Evolutionary conservation across 164 flowering plant species (phyloP), one percentile per base, ranked within the genome.

Genomic region (Vitis rotundifolia): DNA sequence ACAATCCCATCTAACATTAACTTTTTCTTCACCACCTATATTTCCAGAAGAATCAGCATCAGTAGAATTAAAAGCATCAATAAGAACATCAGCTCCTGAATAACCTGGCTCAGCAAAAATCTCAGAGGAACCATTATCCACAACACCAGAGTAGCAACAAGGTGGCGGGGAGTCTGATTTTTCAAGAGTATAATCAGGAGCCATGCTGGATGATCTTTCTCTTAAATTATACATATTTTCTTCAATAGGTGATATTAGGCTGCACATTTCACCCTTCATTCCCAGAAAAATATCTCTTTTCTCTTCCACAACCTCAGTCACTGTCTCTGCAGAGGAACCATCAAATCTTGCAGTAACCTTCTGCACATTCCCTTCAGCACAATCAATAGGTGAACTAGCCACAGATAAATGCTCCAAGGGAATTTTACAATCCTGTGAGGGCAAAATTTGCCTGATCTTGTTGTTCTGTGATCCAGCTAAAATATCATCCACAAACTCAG

Each of bases 11-110:
- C 66, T 2, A 47, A 18, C 68, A 59, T 60, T 61, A 61, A 71
- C 73, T 51, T 64, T 75, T 59, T 69, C 81, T 69, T 68, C 84
- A 54, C 48, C 44, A 51, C 59, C 70, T 44, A 47, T 60, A 54
- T 58, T 75, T 49, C 28, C 71, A 44, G 67, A 64, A 67, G 66
- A 63, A 12, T 61, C 81, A 74, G 72, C 19, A 69, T 59, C 51
- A 22, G 66, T 63, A 65, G 78, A 76, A 60, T 73, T 60, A 47
- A 61, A 53, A 77, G 72, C 61, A 70, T 58, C 70, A 29, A 28
- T 51, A 67, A 63, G 22, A 69, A 7, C 61, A 70, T 72, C 78
- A 5, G 71, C 63, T 49, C 59, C 74, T 29, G 52, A 61, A 56
- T 37, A n/a, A 73, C 74, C 69, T 50, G 69, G 61, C 19, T 54